Conservation (phyloP, 805 yeast genomes). For the Zygoascus bituminiphila region DNA sequence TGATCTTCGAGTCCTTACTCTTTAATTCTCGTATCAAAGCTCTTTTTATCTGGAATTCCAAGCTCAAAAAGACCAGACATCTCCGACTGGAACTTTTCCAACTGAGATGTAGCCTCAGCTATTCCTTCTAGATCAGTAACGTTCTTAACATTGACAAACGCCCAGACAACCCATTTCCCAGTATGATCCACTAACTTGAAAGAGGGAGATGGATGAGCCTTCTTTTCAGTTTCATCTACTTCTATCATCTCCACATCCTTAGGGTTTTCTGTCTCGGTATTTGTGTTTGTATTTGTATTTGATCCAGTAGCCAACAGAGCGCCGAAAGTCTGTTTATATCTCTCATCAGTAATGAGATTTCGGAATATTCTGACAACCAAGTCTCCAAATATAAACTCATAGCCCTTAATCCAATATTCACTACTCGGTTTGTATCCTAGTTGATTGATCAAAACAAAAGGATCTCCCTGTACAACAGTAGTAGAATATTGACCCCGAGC, state of each 20-base stretch:
- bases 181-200: conserved; percentile 23
- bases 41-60: conserved; percentile 66
- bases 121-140: conserved; percentile 70
- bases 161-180: conserved; percentile 38
- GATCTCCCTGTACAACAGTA: conserved; percentile 29
- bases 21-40: conserved; percentile 68
- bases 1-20: too few relatives aligned
- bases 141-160: conserved; percentile 60
- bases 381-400: conserved; percentile 52
- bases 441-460: conserved; percentile 40
- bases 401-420: conserved; percentile 55
- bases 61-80: conserved; percentile 61
- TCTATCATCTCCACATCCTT: conserved; percentile 4
- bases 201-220: not conserved
- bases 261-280: conserved; percentile 1
- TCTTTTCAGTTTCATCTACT: conserved; percentile 1
- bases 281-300: not conserved
- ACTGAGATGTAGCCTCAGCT: conserved; percentile 53
- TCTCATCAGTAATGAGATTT: conserved; percentile 17
- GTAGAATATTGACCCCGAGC: conserved; percentile 63
- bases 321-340: not conserved
- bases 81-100: conserved; percentile 55
- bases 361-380: conserved; percentile 49
- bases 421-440: conserved; percentile 63
- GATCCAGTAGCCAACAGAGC: not conserved